phyloP scores from a whole-genome alignment of 1,284 basidiomycete genomes.

The Sphagnurus paluster region DNA sequence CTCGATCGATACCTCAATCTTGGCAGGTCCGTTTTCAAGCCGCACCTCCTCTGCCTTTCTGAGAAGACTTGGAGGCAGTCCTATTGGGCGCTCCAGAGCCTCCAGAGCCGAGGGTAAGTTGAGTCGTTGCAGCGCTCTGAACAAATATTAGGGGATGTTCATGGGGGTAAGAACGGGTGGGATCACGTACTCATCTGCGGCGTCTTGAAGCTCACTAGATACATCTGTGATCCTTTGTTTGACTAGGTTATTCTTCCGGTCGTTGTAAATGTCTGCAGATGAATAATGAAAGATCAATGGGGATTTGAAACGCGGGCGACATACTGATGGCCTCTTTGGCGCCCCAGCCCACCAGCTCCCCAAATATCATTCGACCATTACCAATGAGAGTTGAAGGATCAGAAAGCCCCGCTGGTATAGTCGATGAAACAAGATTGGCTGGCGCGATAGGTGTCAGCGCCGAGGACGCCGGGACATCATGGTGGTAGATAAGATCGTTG shows the following conservation, averaged over 20 bases:
- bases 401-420: constrained; percentile 58
- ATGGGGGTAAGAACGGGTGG: background rate
- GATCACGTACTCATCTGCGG: constrained; percentile 54
- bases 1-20: constrained; percentile 72
- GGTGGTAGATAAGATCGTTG: constrained; percentile 96
- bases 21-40: constrained; percentile 71
- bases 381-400: constrained; percentile 58
- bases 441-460: constrained; percentile 69
- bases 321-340: constrained; percentile 86
- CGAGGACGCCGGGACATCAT: constrained; percentile 77
- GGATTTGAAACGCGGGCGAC: background rate
- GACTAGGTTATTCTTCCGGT: constrained; percentile 77
- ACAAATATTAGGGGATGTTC: background rate
- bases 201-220: constrained; percentile 68
- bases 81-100: constrained; percentile 84
- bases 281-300: background rate
- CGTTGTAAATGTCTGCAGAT: constrained; percentile 78
- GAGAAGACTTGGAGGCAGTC: constrained; percentile 86
- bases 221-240: constrained; percentile 66
- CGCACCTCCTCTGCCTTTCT: constrained; percentile 87
- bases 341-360: constrained; percentile 84
- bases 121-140: constrained; percentile 69
- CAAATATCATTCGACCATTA: constrained; percentile 65
- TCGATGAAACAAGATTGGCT: constrained; percentile 70
- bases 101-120: constrained; percentile 88